These are phyloP conservation scores for Colletotrichum cuscutae DNA, from an alignment of 2,329 filamentous ascomycete species.

Conservation along the genomic window DNA sequence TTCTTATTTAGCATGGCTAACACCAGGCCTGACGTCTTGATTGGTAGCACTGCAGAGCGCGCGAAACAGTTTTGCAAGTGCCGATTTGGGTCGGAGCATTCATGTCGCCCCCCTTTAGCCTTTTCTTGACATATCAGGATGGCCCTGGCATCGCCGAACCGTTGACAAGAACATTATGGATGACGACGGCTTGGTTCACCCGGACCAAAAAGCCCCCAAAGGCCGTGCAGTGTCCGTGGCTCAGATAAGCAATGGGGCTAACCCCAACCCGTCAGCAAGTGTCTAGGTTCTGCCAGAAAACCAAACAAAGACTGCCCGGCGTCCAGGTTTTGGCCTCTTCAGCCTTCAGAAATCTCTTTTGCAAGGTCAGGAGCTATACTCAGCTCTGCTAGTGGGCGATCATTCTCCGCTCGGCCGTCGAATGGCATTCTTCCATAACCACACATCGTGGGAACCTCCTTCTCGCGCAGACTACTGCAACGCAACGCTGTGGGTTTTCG, in stretches of 20 bases:
- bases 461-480: not conserved
- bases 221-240: not conserved
- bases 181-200: not conserved
- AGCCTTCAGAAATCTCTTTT: not conserved
- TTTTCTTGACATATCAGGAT: not conserved
- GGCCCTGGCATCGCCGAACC: not conserved
- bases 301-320: constrained; percentile 10
- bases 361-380: not conserved
- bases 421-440: not conserved
- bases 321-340: not conserved
- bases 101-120: not conserved
- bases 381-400: not conserved
- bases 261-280: constrained; percentile 1
- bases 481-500: not conserved
- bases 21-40: not conserved
- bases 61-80: not conserved
- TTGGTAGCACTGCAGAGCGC: not conserved
- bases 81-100: not conserved
- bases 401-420: constrained; percentile 2
- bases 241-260: constrained; percentile 4
- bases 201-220: not conserved
- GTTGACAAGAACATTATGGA: not conserved
- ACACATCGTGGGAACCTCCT: not conserved
- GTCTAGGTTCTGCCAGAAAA: not conserved
- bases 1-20: not conserved